Base-by-base conservation (phyloP, 768 basidiomycete genomes). In the Rhizopogon rudus region DNA sequence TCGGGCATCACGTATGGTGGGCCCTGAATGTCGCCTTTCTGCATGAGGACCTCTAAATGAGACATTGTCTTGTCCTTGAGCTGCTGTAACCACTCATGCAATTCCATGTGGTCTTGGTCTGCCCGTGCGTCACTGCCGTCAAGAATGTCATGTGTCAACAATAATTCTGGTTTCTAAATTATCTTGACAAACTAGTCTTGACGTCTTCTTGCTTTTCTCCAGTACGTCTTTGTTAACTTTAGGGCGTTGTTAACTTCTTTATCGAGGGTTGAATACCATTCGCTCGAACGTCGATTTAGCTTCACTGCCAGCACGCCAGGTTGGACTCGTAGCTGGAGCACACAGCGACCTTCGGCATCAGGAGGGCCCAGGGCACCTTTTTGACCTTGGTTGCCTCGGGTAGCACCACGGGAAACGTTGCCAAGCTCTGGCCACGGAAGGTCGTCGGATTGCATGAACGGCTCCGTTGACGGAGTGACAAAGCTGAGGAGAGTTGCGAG, bases 61-160 rank as follows among this genome's bases (percentile, higher is more conserved):
- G 88, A 87, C 89, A 91, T 91, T 51, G 87, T 89, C 70, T 90
- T 91, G 71, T 91, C 89, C 69, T 91, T 91, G 62, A 91, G 76
- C 67, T 91, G 89, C 62, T 91, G 89, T 2, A 91, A 73, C 89
- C 89, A 91, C 65, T 91, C 89, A 63, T 91, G 89, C 20, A 91
- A 73, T 65, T 91, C 89, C 88, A 91, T 91, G 64, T 91, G 89
- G 65, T 91, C 89, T 67, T 90, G 89, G 74, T 91, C 89, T 1
- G 89, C 89, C 48, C 86, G 82, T 50, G 87, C 83, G 65, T 91
- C 87, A 53, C 69, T 70, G 55, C 55, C 7, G 42, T 40, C 35
- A 29, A 53, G 45, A 42, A 9, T 40, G 52, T 35, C 25, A 53
- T 31, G 31, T 33, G 31, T 33, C 28, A 53, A 54, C 33, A 58